Evolutionary conservation across 2,329 filamentous ascomycete genomes (phyloP).

Genomic region (Aspergillus candidus): DNA sequence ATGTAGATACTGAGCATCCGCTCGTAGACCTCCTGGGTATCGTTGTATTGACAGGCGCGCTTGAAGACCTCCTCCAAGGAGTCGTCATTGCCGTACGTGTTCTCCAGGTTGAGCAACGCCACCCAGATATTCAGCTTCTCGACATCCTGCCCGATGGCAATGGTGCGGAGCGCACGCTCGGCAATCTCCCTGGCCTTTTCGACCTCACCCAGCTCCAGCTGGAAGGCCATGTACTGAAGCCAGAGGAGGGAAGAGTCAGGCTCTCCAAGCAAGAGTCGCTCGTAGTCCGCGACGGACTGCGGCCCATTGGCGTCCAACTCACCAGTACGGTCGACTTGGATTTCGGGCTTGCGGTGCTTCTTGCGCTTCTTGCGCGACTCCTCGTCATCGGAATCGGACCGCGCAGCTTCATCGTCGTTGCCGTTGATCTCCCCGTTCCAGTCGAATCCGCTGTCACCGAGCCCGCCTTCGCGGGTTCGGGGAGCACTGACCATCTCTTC

Average conservation of each 20-base stretch:
- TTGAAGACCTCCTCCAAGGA: conserved; percentile 81
- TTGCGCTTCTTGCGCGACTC: conserved; percentile 56
- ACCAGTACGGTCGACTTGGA: conserved; percentile 84
- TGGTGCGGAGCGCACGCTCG: conserved; percentile 82
- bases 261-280: conserved; percentile 83
- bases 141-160: conserved; percentile 81
- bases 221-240: conserved; percentile 99
- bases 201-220: conserved; percentile 84
- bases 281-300: conserved; percentile 85
- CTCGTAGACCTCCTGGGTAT: conserved; percentile 82
- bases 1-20: conserved; percentile 92
- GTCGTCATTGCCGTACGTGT: conserved; percentile 78
- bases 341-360: conserved; percentile 68
- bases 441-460: conserved; percentile 74
- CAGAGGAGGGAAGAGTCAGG: conserved; percentile 90
- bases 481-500: conserved; percentile 37
- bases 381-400: conserved; percentile 47
- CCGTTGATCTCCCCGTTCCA: conserved; percentile 70
- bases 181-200: conserved; percentile 83
- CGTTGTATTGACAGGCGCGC: conserved; percentile 88
- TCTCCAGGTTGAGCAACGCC: conserved; percentile 88
- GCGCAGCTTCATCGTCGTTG: conserved; percentile 38
- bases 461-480: conserved; percentile 44
- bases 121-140: conserved; percentile 97
- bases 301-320: conserved; percentile 84